Percentiles rank a stretch among this genome's conserved stretches.
Evolutionary conservation across 352 stramenopile genomes (phyloP).

Genomic region (Phytophthora nicotianae): DNA sequence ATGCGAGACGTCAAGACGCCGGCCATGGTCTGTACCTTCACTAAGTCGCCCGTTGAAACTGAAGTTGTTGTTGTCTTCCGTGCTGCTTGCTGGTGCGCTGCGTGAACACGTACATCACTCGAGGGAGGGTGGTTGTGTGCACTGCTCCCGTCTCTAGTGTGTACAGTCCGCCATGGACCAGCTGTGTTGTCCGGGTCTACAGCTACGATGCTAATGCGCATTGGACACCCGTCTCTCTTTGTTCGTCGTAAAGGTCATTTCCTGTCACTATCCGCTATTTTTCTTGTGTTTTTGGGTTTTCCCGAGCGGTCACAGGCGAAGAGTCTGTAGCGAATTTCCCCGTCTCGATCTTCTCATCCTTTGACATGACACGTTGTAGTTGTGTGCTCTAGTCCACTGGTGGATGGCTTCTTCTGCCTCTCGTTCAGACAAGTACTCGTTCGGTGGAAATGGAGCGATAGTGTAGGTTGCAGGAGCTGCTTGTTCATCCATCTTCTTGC

Average conservation of each 20-base stretch:
- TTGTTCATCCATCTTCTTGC: too few species aligned
- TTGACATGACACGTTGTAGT: neutral
- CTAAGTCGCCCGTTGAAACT: neutral
- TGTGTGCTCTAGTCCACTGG: neutral
- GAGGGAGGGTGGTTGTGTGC: neutral
- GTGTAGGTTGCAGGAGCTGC: too few species aligned
- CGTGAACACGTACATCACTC: neutral
- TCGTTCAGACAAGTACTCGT: neutral
- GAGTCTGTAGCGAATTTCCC: neutral
- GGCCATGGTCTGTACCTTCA: neutral
- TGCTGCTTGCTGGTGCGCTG: neutral
- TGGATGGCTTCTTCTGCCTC: neutral
- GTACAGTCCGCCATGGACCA: neutral
- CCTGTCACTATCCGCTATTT: neutral
- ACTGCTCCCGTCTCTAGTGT: neutral
- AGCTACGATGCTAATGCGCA: neutral
- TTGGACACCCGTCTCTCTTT: neutral
- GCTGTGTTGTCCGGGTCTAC: neutral
- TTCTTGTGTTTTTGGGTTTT: neutral
- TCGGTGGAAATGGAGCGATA: too few species aligned
- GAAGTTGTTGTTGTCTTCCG: too few species aligned
- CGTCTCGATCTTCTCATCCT: neutral
- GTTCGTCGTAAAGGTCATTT: neutral
- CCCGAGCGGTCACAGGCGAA: neutral
- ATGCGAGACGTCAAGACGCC: neutral